phyloP scores from a whole-genome alignment of 129 eudicot species.

The Chrysanthemum lavandulifolium region DNA sequence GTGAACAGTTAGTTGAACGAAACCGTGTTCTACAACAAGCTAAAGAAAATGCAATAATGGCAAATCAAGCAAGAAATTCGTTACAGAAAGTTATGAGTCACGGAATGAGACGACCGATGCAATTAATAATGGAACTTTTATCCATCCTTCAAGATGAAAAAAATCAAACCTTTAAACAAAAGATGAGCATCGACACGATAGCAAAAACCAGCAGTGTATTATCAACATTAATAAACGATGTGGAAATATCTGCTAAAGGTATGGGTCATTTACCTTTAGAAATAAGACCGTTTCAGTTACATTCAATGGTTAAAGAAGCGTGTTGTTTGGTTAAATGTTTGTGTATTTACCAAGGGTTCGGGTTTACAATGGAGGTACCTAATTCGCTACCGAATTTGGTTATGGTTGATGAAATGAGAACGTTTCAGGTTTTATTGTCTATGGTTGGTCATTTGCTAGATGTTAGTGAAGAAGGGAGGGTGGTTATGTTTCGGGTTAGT shows the following conservation, averaged over 20 bases:
- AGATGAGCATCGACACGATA: slow-evolving; percentile 51
- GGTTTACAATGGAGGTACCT: slow-evolving; percentile 51
- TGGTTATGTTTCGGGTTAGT: slow-evolving; percentile 48
- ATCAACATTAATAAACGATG: slow-evolving; percentile 68
- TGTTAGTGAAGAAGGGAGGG: slow-evolving; percentile 46
- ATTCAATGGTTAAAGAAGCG: slow-evolving; percentile 76
- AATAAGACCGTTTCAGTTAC: slow-evolving; percentile 54
- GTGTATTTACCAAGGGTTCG: slow-evolving; percentile 59
- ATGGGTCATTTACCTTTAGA: slow-evolving; percentile 64
- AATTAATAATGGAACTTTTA: slow-evolving; percentile 72
- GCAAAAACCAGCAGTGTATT: slow-evolving; percentile 63
- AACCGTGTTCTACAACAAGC: slow-evolving; percentile 77
- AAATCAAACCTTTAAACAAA: slow-evolving; percentile 41
- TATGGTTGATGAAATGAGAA: slow-evolving; percentile 78
- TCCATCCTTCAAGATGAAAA: slow-evolving; percentile 57
- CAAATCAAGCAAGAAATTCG: slow-evolving; percentile 68
- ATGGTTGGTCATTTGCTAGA: slow-evolving; percentile 74
- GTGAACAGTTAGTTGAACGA: slow-evolving; percentile 63
- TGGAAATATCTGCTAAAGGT: slow-evolving; percentile 76
- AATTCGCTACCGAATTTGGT: slow-evolving; percentile 59
- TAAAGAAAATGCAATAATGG: slow-evolving; percentile 83
- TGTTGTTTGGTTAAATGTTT: slow-evolving; percentile 76
- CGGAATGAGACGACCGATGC: slow-evolving; percentile 93
- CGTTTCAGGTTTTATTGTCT: slow-evolving; percentile 79
- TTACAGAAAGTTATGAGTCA: slow-evolving; percentile 87